phyloP scores from a whole-genome alignment of 305 asterid genomes.

The Ilex paraguariensis region DNA sequence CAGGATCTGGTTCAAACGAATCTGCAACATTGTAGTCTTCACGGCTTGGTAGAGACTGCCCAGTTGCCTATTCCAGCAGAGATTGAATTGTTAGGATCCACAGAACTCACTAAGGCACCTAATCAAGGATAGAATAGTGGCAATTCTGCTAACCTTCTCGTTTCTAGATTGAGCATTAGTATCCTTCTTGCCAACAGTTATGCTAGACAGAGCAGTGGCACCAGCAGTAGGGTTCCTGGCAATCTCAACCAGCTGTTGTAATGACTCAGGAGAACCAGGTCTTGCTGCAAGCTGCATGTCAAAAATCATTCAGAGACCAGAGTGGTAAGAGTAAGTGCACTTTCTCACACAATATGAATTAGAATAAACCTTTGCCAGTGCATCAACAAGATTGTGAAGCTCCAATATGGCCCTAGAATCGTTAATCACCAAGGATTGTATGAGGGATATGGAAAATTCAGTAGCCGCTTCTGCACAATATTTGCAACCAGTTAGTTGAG shows the following conservation, averaged over 20 bases:
- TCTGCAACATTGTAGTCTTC: constrained; percentile 57
- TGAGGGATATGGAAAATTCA: constrained; percentile 81
- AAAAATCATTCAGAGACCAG: constrained; percentile 22
- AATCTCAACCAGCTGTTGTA: constrained; percentile 87
- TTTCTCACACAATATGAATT: constrained; percentile 12
- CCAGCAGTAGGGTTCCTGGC: constrained; percentile 71
- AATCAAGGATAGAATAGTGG: too few species aligned
- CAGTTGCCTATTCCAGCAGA: constrained; percentile 49
- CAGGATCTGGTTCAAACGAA: constrained; percentile 64
- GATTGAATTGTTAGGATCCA: constrained; percentile 11
- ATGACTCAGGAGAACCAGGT: constrained; percentile 95
- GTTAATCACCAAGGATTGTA: constrained; percentile 58
- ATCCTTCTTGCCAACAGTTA: constrained; percentile 63
- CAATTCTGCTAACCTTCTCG: constrained; percentile 49
- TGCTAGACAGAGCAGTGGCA: constrained; percentile 46
- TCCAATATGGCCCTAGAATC: constrained; percentile 80
- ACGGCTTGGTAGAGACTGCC: constrained; percentile 43
- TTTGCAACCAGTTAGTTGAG: constrained; percentile 4
- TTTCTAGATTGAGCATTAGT: constrained; percentile 47
- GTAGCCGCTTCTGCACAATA: constrained; percentile 84
- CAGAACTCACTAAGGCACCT: not conserved
- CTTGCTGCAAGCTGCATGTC: constrained; percentile 81
- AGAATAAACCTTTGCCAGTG: constrained; percentile 71
- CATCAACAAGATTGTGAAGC: constrained; percentile 91
- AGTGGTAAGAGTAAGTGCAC: constrained; percentile 5